Evolutionary conservation across 495 filamentous ascomycete genomes (phyloP), one percentile per base, ranked within the genome.

Genomic region (Rhizodiscina lignyota): DNA sequence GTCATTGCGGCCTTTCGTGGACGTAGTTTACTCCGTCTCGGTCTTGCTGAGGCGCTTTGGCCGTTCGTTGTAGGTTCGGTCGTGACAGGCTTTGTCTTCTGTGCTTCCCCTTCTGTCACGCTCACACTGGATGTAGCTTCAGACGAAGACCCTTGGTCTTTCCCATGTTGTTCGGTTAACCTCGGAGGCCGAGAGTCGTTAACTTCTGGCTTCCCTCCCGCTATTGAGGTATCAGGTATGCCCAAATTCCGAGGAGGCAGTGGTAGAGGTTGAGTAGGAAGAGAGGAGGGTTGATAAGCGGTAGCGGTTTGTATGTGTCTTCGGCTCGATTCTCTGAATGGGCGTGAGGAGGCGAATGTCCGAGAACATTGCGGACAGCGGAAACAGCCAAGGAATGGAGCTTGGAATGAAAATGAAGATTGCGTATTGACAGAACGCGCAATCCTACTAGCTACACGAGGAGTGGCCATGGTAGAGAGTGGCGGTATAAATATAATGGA

Each of bases 1-100:
- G 77, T 81, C 64, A 97, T 83, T 11, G 87, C 82, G 2, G 89
- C 84, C 61, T 94, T 94, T 34, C 86, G 72, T 18, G 89, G 65
- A 29, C 81, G 76, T 12, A 96, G 64, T 48, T 76, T 82, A 40
- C 66, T 62, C 30, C 70, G 64, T 38, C 69, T 66, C 1, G 47
- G 23, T 30, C 43, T 24, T 15, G 34, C 15, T 60, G 21, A 34
- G 62, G 55, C 19, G 56, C 35, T 36, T 56, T 41, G 2, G 50
- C 3, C 34, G 6, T 60, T 40, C n/a, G 56, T 46, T 4, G 33
- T 18, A 24, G 35, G 31, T 8, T 11, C 10, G 8, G 8, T 6
- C 33, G 10, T 18, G 38, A 31, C 29, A 1, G 67, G 55, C 38
- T 62, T 64, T 4, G 70, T 52, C 41, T 68, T 71, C 46, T 84